These are phyloP conservation scores for Crucibulum laeve DNA, from an alignment of 768 basidiomycete genomes.

Conservation along the genomic window DNA sequence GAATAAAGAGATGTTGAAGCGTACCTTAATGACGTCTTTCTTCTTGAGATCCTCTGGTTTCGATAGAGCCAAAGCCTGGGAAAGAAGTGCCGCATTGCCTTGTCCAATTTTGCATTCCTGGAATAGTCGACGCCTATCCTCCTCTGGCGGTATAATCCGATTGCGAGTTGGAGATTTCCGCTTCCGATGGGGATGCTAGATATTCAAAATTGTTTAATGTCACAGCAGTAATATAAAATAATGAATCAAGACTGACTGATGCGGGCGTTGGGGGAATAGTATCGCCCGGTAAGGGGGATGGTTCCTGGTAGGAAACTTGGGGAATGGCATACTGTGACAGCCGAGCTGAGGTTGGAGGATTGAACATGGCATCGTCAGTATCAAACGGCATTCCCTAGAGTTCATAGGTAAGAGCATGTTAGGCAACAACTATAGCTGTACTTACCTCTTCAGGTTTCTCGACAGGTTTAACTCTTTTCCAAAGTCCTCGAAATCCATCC, in stretches of 20 bases:
- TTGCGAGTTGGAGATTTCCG: conserved; percentile 34
- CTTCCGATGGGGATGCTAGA: conserved; percentile 25
- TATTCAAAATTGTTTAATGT: too few species aligned
- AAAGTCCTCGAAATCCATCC: conserved; percentile 65
- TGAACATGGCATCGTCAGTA: conserved; percentile 76
- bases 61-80: conserved; percentile 64
- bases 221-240: conserved; percentile 7
- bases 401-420: background rate
- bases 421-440: conserved; percentile 1
- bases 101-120: conserved; percentile 83
- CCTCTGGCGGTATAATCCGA: conserved; percentile 64
- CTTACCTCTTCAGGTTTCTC: conserved; percentile 79
- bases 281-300: conserved; percentile 22
- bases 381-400: conserved; percentile 71
- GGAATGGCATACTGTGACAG: conserved; percentile 33
- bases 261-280: conserved; percentile 19
- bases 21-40: conserved; percentile 64
- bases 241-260: conserved; percentile 14
- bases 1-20: conserved; percentile 14
- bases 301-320: conserved; percentile 31
- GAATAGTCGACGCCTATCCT: conserved; percentile 78
- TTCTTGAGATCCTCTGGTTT: conserved; percentile 66
- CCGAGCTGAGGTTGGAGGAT: conserved; percentile 47
- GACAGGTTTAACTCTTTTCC: conserved; percentile 74
- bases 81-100: conserved; percentile 74